Evolutionary conservation across 1,139 yeast species (phyloP), one percentile per base, ranked within the genome.

Genomic region (Kazachstania sp.): DNA sequence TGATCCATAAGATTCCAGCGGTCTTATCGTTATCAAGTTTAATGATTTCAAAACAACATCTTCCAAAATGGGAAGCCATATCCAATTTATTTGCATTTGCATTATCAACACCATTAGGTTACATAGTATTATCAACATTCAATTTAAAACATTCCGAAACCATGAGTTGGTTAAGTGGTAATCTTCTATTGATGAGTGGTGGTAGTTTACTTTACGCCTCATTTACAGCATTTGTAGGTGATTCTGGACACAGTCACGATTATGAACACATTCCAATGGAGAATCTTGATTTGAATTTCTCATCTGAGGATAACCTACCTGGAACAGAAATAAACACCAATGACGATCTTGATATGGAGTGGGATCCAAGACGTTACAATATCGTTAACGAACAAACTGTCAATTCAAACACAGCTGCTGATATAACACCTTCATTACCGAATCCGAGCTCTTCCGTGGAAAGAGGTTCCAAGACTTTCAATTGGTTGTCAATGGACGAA

Each of bases 1-100:
- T 79, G 16, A 65, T 80, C 16, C 86, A 81, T 61, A 81, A 81
- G 55, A 61, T 81, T 13, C 87, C 87, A 0, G 79, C 86, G 0
- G 72, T 81, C 2, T 74, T 81, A 54, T 81, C 86, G 42, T 67
- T 81, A 41, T 65, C 77, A 2, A 57, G 65, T 41, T 41, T 65
- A n/a, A 59, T 65, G 66, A 52, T 62, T 7, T 57, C 65, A 5
- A 59, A 55, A 42, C 67, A 64, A 45, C 53, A 56, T 16, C 46
- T 64, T 19, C 58, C 64, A 13, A 54, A 57, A 46, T 53, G 60
- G 49, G 62, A 58, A 44, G 58, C 57, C 5, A 38, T 58, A 2
- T 54, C 64, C 4, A 63, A 65, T 42, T 49, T 65, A 18, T 54
- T 60, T 44, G 60, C 61, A 16, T 65, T 65, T 54, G 57, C 66